A percentile compares a stretch with the other conserved stretches of the same genome.
These are phyloP conservation scores for Crithidia thermophila DNA, from an alignment of 208 protist species.

Conservation along the genomic window DNA sequence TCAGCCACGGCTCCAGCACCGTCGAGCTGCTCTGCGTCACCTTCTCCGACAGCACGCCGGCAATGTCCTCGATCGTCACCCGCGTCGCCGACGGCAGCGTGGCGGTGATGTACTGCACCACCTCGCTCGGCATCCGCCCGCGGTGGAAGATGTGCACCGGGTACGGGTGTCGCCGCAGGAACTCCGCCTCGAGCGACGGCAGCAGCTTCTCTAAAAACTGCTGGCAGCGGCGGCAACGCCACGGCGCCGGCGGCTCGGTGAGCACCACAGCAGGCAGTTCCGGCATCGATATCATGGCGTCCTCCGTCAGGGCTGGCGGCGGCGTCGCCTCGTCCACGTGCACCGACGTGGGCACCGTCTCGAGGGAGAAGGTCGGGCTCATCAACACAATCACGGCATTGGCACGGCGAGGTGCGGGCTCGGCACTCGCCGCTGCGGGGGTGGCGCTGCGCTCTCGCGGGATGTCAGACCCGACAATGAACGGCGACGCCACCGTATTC, in stretches of 20 bases:
- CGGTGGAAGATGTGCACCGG: conserved; percentile 61
- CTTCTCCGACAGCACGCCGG: conserved; percentile 9
- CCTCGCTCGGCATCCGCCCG: conserved; percentile 23
- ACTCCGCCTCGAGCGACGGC: conserved; percentile 34
- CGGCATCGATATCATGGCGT: neutral
- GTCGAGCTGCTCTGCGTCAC: conserved; percentile 5
- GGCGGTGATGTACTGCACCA: conserved; percentile 17
- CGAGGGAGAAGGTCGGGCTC: conserved; percentile 20
- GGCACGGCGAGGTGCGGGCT: neutral
- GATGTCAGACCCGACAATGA: too few relatives aligned
- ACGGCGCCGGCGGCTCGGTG: neutral
- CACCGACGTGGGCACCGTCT: conserved; percentile 7
- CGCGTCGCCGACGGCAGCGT: conserved; percentile 19
- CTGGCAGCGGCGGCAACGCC: conserved; percentile 12
- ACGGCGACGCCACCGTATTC: too few relatives aligned
- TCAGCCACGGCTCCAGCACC: conserved; percentile 23
- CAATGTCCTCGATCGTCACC: conserved; percentile 47
- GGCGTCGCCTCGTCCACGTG: neutral
- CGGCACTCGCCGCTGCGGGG: neutral
- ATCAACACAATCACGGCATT: conserved; percentile 17
- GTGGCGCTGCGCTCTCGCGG: too few relatives aligned
- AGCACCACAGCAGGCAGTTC: neutral
- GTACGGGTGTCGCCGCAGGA: conserved; percentile 38
- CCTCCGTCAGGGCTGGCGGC: neutral
- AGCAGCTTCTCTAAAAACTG: conserved; percentile 35